These are phyloP conservation scores for Talaromyces pinophilus DNA, from an alignment of 2,329 filamentous ascomycete genomes.

Conservation along the genomic window DNA sequence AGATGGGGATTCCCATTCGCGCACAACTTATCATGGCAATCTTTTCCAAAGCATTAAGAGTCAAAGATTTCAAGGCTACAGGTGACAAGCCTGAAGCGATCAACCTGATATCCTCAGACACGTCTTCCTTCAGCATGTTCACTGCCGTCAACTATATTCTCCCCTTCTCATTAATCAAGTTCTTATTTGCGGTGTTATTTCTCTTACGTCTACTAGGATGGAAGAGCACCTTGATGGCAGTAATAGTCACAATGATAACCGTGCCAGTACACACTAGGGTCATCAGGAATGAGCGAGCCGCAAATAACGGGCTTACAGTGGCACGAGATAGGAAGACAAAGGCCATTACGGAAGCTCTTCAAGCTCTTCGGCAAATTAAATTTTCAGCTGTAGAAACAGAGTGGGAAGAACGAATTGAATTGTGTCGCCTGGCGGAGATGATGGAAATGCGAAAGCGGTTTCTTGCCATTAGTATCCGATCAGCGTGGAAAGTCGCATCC, in stretches of 20 bases:
- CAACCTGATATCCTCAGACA: conserved; percentile 14
- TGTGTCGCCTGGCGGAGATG: conserved; percentile 54
- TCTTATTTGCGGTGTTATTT: conserved; percentile 11
- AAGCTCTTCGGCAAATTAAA: conserved; percentile 81
- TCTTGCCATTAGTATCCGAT: conserved; percentile 1
- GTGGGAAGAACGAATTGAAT: conserved; percentile 72
- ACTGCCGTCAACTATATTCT: conserved; percentile 14
- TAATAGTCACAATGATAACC: conserved; percentile 63
- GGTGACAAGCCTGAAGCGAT: conserved; percentile 4
- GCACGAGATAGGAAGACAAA: conserved; percentile 72
- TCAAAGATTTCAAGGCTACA: not conserved
- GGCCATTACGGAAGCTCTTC: conserved; percentile 72
- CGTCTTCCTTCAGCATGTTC: conserved; percentile 6
- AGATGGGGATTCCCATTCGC: conserved; percentile 11
- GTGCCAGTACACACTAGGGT: conserved; percentile 49
- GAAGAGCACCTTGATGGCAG: conserved; percentile 65
- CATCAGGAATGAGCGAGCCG: not conserved
- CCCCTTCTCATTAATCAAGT: not conserved
- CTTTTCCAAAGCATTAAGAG: conserved; percentile 6
- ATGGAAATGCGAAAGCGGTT: not conserved
- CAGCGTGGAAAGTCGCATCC: conserved; percentile 1
- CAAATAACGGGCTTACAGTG: conserved; percentile 72
- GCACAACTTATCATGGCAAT: conserved; percentile 13
- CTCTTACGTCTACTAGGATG: conserved; percentile 63
- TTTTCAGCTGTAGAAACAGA: conserved; percentile 74